phyloP scores from a whole-genome alignment of 23 red algal species.

The Gracilariopsis chorda region DNA sequence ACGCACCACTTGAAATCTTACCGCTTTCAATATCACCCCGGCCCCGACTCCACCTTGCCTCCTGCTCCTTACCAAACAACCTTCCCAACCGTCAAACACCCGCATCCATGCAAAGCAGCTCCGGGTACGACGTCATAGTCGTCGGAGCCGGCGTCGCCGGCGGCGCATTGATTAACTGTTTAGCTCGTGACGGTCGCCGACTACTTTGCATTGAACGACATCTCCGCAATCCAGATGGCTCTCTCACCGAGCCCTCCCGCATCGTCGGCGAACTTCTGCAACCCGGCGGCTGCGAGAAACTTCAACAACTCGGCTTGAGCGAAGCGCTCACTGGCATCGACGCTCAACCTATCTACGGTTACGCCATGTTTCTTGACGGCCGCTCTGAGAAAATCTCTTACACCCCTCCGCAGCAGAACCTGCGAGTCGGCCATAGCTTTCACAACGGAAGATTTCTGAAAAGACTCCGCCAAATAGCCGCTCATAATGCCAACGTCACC shows the following conservation, averaged over 20 bases:
- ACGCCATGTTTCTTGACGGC: constrained; percentile 86
- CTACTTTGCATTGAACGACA: constrained; percentile 89
- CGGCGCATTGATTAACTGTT: constrained; percentile 77
- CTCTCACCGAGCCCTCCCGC: constrained; percentile 66
- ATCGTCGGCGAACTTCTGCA: constrained; percentile 98
- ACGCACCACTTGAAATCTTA: no score
- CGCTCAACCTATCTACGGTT: constrained; percentile 83
- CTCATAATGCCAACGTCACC: constrained; percentile 34
- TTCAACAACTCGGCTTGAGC: constrained; percentile 67
- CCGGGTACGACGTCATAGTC: constrained; percentile 84
- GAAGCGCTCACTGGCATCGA: constrained; percentile 86
- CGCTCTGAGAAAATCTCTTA: constrained; percentile 73
- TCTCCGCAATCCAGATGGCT: background rate
- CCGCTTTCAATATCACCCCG: no score
- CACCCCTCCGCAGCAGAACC: background rate
- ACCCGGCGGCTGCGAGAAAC: constrained; percentile 78
- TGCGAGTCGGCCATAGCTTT: constrained; percentile 70
- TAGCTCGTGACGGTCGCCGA: constrained; percentile 78
- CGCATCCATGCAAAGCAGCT: background rate
- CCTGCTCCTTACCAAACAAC: no score
- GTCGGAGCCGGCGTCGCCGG: constrained; percentile 98
- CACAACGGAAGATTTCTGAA: constrained; percentile 97
- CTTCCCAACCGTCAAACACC: no score
- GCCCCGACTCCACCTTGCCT: no score
- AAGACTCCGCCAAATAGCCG: constrained; percentile 77